These are phyloP conservation scores for Blastocystis sp. DNA, from an alignment of 352 stramenopile species.

Conservation along the genomic window DNA sequence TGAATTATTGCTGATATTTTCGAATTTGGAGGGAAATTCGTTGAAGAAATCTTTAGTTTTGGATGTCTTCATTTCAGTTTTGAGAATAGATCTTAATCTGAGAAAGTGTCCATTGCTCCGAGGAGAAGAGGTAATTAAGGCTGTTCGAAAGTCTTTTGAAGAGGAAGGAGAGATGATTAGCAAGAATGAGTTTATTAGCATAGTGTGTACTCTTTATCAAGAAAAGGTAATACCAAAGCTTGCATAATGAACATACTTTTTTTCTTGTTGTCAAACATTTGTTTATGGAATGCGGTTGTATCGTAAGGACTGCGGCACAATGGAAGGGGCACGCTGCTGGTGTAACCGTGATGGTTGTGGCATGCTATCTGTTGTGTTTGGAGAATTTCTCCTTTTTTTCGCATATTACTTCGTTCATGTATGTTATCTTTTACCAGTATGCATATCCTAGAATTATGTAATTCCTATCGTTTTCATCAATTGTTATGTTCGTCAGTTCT, in stretches of 20 bases:
- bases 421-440: neutral
- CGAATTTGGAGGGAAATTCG: neutral
- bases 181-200: neutral
- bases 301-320: neutral
- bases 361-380: neutral
- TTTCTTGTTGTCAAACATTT: neutral
- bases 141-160: neutral
- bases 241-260: neutral
- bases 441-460: neutral
- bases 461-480: neutral
- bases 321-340: constrained; percentile 1
- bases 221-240: neutral
- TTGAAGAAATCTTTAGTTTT: neutral
- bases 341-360: constrained; percentile 29
- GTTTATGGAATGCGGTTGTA: neutral
- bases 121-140: neutral
- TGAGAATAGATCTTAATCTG: neutral
- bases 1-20: no score
- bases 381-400: constrained; percentile 16
- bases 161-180: neutral
- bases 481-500: neutral
- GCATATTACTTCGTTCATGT: constrained; percentile 1
- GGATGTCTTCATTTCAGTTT: neutral
- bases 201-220: neutral
- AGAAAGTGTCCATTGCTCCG: neutral